phyloP scores from a whole-genome alignment of 108 stramenopile genomes.

The Mayamaea pseudoterrestris region DNA sequence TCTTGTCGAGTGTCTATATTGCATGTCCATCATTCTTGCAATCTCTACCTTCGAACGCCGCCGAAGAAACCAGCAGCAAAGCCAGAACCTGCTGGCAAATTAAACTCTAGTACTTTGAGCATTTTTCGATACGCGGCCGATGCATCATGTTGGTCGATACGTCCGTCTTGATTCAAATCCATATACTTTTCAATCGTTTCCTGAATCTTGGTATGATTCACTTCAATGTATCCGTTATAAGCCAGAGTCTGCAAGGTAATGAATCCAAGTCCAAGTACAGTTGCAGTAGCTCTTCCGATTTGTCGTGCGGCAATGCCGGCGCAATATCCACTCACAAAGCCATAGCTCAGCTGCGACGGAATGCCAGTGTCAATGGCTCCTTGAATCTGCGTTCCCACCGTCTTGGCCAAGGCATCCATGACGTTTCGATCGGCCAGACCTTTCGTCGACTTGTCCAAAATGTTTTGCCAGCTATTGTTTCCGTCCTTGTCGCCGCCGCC shows the following conservation, averaged over 20 bases:
- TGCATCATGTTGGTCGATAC: conserved; percentile 20
- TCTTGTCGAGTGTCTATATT: too few species aligned
- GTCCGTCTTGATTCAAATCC: conserved; percentile 33
- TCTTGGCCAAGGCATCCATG: too few species aligned
- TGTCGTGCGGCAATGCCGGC: conserved; percentile 63
- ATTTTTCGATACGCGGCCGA: conserved; percentile 10
- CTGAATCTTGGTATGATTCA: conserved; percentile 49
- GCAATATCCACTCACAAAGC: conserved; percentile 60
- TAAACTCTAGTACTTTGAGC: conserved; percentile 20
- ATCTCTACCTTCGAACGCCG: conserved; percentile 19
- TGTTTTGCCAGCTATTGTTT: too few species aligned
- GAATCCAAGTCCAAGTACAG: conserved; percentile 58
- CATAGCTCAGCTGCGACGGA: conserved; percentile 52
- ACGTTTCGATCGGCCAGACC: too few species aligned
- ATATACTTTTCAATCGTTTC: conserved; percentile 15
- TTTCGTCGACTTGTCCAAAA: too few species aligned
- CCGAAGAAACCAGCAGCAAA: conserved; percentile 30
- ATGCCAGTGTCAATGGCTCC: conserved; percentile 32
- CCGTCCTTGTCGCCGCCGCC: too few species aligned
- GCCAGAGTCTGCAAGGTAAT: conserved; percentile 43
- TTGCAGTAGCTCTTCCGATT: conserved; percentile 45
- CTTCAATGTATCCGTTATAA: conserved; percentile 52
- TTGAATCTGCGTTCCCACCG: too few species aligned
- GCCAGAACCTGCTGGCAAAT: conserved; percentile 20
- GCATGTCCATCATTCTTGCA: too few species aligned